Evolutionary conservation across 2,329 filamentous ascomycete genomes (phyloP).

Genomic region (Talaromyces atroroseus): DNA sequence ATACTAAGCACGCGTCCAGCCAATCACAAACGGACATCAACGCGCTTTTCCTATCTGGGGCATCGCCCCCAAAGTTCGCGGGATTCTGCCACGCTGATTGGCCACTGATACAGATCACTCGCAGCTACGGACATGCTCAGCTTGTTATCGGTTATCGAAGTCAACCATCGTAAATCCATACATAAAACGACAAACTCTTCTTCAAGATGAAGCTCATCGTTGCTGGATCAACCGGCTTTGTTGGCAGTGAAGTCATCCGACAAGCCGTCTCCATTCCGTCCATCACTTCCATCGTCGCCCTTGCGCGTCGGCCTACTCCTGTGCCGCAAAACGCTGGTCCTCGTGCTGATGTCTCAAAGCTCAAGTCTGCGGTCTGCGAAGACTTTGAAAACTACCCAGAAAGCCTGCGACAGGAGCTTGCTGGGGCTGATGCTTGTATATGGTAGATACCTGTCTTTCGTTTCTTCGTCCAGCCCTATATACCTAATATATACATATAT

Average conservation of each 20-base stretch:
- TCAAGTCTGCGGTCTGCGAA: conserved; percentile 26
- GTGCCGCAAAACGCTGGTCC: conserved; percentile 10
- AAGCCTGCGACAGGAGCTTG: conserved; percentile 24
- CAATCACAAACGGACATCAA: no score
- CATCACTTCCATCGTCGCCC: conserved; percentile 26
- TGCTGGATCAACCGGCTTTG: conserved; percentile 30
- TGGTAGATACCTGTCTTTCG: conserved; percentile 25
- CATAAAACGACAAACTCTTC: no score
- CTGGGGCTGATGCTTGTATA: conserved; percentile 32
- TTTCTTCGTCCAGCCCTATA: background rate
- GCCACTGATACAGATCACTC: no score
- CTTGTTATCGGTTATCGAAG: no score
- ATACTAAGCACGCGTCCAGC: no score
- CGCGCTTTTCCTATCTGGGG: no score
- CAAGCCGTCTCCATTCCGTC: conserved; percentile 26
- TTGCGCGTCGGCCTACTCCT: conserved; percentile 21
- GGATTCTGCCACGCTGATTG: no score
- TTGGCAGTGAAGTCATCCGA: conserved; percentile 32
- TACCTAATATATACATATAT: background rate
- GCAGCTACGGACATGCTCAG: no score
- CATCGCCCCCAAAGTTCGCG: no score
- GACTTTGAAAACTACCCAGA: conserved; percentile 32
- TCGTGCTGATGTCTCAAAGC: conserved; percentile 21
- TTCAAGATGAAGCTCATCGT: conserved; percentile 42
- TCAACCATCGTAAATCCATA: no score